Conservation (phyloP, 768 basidiomycete genomes). For the Suillus spraguei region DNA sequence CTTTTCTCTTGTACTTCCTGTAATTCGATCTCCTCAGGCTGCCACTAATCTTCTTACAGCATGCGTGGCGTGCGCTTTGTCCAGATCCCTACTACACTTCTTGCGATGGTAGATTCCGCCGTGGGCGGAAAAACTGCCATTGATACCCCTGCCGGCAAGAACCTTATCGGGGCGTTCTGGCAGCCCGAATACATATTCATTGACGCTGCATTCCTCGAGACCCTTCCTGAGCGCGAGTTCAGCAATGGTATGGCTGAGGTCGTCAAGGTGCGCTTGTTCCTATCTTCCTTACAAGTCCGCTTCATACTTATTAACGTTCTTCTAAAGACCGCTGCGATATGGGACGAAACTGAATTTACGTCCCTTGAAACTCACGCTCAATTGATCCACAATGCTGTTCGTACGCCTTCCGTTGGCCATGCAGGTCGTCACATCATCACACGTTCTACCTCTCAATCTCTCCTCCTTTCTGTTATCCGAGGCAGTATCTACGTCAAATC, state of each 20-base stretch:
- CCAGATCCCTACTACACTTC: constrained; percentile 94
- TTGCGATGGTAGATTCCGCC: constrained; percentile 98
- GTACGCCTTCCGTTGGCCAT: constrained; percentile 50
- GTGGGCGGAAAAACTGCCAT: constrained; percentile 99
- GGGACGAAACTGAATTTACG: constrained; percentile 89
- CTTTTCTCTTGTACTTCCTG: constrained; percentile 5
- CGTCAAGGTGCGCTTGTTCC: constrained; percentile 71
- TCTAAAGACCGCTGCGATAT: constrained; percentile 94
- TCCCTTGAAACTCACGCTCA: constrained; percentile 83
- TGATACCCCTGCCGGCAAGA: constrained; percentile 97
- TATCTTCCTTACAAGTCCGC: neutral
- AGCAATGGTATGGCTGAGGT: constrained; percentile 99
- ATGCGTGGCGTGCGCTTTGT: constrained; percentile 97
- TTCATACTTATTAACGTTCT: constrained; percentile 5
- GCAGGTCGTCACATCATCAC: constrained; percentile 60
- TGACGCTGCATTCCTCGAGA: constrained; percentile 94
- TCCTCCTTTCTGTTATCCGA: constrained; percentile 88
- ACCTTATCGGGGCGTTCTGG: constrained; percentile 98
- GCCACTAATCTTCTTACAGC: constrained; percentile 43
- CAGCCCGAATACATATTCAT: constrained; percentile 98
- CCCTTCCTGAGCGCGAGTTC: constrained; percentile 88
- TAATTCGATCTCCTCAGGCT: neutral
- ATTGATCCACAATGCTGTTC: constrained; percentile 86
- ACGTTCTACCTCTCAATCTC: constrained; percentile 74
- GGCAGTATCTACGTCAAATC: constrained; percentile 96